Percentiles rank a stretch among this genome's conserved stretches.
Conservation (phyloP, 2,329 filamentous ascomycete species). For the Aspergillus caelatus region DNA sequence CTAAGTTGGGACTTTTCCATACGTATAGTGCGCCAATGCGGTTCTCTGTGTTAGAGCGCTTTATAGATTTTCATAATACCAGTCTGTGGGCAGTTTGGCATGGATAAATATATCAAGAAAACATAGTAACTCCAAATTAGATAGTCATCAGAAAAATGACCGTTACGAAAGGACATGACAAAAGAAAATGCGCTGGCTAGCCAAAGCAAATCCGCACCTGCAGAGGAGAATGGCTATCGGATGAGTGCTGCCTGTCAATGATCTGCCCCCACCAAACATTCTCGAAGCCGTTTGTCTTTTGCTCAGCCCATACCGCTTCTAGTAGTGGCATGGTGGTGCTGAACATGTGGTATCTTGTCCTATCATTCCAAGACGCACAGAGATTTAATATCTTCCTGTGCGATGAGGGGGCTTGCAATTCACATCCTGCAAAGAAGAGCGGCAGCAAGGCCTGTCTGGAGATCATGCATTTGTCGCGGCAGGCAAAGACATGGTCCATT, state of each 20-base stretch:
- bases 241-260: slow-evolving; percentile 2
- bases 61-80: too few species aligned
- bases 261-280: slow-evolving; percentile 8
- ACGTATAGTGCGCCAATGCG: too few species aligned
- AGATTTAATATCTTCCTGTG: neutral
- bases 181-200: slow-evolving; percentile 2
- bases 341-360: slow-evolving; percentile 6
- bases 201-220: slow-evolving; percentile 7
- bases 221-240: neutral
- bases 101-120: too few species aligned
- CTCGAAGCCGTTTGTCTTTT: slow-evolving; percentile 2
- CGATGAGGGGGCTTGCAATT: neutral
- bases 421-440: slow-evolving; percentile 9
- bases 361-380: neutral
- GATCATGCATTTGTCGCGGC: slow-evolving; percentile 4
- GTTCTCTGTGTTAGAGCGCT: too few species aligned
- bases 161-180: too few species aligned
- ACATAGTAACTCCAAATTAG: too few species aligned
- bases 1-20: too few species aligned
- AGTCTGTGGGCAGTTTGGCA: too few species aligned
- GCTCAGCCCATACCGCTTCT: slow-evolving; percentile 7
- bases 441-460: slow-evolving; percentile 6
- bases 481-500: slow-evolving; percentile 12
- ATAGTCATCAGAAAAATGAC: too few species aligned
- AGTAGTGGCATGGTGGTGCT: neutral